Base-by-base conservation (phyloP, 257 asterid species). In the Gentiana straminea region DNA sequence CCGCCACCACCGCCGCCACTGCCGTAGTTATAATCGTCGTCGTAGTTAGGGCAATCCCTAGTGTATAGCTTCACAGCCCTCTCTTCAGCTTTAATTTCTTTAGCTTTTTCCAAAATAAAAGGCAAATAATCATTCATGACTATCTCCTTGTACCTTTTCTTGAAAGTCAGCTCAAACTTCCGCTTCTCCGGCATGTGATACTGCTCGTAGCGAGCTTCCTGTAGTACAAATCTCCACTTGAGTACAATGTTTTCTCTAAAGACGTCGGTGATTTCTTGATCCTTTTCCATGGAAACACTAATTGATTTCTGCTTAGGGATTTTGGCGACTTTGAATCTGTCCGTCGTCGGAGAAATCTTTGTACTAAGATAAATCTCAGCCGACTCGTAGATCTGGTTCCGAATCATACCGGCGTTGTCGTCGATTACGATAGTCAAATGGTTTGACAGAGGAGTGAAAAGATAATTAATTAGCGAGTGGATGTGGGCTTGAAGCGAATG, bases 311-410 rank as follows among this genome's bases (percentile, higher is more conserved):
- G 89, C 55, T 78, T 82, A 2, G 77, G 54, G 8, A 59, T 65
- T 32, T 86, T 86, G 78, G 67, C 62, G 4, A 69, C 93, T 48
- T 71, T 79, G 44, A 89, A 60, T 2, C 86, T 50, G 1, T 76
- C 85, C 0, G 87, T 49, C 45, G 63, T 46, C 3, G 92, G 88
- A 59, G 79, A 70, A 68, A 81, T 78, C 33, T 58, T 73, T 1
- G 90, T 75, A 7, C 84, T 71, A 44, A 84, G 90, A 66, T 84
- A 84, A 7, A 76, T 57, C 51, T 88, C 95, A 0, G 94, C 88
- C 1, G 90, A 84, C 44, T 84, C 94, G 64, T 78, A 84, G 56
- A 82, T 63, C 33, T 80, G 81, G 68, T 84, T 88, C 35, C 83
- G 73, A 33, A 63, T 34, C 60, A 84, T 66, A 32, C 96, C 92